phyloP scores from a whole-genome alignment of 177 flowering plant species.

The Vitis hybrid region DNA sequence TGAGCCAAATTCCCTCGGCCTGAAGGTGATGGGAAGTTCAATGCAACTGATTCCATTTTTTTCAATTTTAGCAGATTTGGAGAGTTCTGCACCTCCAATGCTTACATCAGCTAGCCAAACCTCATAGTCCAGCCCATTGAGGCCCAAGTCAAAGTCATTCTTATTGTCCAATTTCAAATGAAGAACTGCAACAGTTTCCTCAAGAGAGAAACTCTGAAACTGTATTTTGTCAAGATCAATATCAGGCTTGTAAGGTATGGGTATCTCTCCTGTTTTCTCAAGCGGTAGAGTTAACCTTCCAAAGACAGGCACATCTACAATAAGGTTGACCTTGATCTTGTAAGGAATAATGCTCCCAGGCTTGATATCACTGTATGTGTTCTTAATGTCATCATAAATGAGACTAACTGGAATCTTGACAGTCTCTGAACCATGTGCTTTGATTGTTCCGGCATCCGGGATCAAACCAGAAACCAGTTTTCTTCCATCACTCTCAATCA shows the following conservation, averaged over 20 bases:
- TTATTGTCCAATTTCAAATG: slow-evolving; percentile 82
- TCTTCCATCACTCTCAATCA: slow-evolving; percentile 89
- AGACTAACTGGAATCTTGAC: slow-evolving; percentile 71
- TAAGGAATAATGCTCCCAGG: slow-evolving; percentile 92
- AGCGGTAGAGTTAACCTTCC: slow-evolving; percentile 85
- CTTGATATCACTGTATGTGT: slow-evolving; percentile 65
- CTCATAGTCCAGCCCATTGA: slow-evolving; percentile 72
- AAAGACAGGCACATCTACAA: slow-evolving; percentile 86
- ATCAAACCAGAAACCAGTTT: slow-evolving; percentile 90
- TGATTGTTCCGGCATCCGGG: slow-evolving; percentile 90
- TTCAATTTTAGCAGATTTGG: slow-evolving; percentile 47
- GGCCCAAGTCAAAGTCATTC: slow-evolving; percentile 87
- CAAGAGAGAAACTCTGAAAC: slow-evolving; percentile 75
- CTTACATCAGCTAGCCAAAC: slow-evolving; percentile 77
- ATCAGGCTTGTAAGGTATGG: slow-evolving; percentile 96
- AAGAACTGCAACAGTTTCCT: slow-evolving; percentile 79
- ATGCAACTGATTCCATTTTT: slow-evolving; percentile 65
- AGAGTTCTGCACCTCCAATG: slow-evolving; percentile 71
- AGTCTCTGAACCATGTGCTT: slow-evolving; percentile 88
- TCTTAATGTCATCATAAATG: slow-evolving; percentile 83
- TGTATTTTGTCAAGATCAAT: slow-evolving; percentile 81
- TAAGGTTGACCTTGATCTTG: slow-evolving; percentile 74
- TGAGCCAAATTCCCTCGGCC: slow-evolving; percentile 91
- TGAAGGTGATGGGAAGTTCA: slow-evolving; percentile 77
- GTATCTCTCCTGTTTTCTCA: slow-evolving; percentile 91